Evolutionary conservation across 345 rosid genomes (phyloP).

Genomic region (Adansonia digitata): DNA sequence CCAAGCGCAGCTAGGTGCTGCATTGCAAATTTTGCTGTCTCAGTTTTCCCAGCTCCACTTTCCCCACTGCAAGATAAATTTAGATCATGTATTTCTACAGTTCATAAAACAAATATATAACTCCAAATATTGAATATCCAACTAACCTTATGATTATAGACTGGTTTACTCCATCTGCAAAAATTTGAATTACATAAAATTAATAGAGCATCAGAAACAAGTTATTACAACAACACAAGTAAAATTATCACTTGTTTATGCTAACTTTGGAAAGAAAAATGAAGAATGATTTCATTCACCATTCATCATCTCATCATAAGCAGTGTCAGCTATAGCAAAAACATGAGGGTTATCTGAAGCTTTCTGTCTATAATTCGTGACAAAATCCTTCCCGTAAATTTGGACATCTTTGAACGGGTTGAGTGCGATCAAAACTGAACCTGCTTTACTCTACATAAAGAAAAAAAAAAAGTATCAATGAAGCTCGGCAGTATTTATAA

Average conservation of each 20-base stretch:
- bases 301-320: slow-evolving; percentile 91
- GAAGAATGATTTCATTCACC: slow-evolving; percentile 40
- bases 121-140: not conserved
- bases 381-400: slow-evolving; percentile 54
- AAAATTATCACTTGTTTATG: not conserved
- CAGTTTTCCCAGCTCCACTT: slow-evolving; percentile 99
- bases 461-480: slow-evolving; percentile 9
- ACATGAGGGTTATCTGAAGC: slow-evolving; percentile 67
- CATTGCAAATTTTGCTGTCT: slow-evolving; percentile 90
- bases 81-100: not conserved
- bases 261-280: slow-evolving; percentile 13
- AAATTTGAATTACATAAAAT: slow-evolving; percentile 13
- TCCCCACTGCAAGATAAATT: slow-evolving; percentile 63
- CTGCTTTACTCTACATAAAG: slow-evolving; percentile 75
- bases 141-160: slow-evolving; percentile 89
- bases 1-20: slow-evolving; percentile 86
- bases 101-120: not conserved
- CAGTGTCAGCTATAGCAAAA: slow-evolving; percentile 71
- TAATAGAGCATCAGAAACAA: slow-evolving; percentile 16
- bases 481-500: slow-evolving; percentile 1
- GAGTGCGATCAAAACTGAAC: slow-evolving; percentile 80
- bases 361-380: slow-evolving; percentile 60
- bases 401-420: slow-evolving; percentile 77
- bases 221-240: not conserved
- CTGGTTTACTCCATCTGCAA: slow-evolving; percentile 79